Conservation (phyloP, 2,329 filamentous ascomycete genomes). For the Sporothrix mexicana region DNA sequence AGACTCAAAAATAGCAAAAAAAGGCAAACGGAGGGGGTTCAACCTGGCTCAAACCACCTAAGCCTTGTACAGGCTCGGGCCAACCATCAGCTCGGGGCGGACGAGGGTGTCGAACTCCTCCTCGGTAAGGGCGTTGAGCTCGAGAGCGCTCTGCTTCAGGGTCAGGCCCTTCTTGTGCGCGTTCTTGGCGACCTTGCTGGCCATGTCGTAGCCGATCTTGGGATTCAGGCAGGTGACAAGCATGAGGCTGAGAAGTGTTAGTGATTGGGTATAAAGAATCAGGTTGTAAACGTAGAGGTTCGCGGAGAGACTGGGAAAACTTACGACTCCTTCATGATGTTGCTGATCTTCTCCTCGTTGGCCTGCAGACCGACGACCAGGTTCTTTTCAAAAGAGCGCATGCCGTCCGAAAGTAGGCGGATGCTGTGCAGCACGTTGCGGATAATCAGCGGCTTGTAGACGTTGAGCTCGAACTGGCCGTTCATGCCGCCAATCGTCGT, state of each 20-base stretch:
- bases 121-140: slow-evolving; percentile 85
- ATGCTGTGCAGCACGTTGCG: slow-evolving; percentile 92
- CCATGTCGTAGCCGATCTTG: slow-evolving; percentile 97
- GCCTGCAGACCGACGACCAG: slow-evolving; percentile 85
- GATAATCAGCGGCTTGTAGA: slow-evolving; percentile 98
- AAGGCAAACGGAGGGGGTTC: neutral
- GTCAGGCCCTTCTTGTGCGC: slow-evolving; percentile 98
- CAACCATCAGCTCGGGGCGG: slow-evolving; percentile 92
- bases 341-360: slow-evolving; percentile 89
- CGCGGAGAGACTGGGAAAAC: slow-evolving; percentile 43
- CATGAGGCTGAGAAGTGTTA: slow-evolving; percentile 73
- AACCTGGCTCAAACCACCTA: neutral
- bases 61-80: slow-evolving; percentile 69
- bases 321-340: slow-evolving; percentile 93
- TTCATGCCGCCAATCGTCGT: slow-evolving; percentile 94
- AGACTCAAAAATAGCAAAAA: neutral
- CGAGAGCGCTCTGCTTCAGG: slow-evolving; percentile 90
- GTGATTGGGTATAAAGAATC: slow-evolving; percentile 1
- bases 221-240: slow-evolving; percentile 97
- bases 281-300: neutral
- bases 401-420: slow-evolving; percentile 85
- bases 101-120: slow-evolving; percentile 92
- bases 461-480: slow-evolving; percentile 98
- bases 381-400: slow-evolving; percentile 95
- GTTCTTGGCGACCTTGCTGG: slow-evolving; percentile 96